Conservation (phyloP, 352 stramenopile genomes). For the Phytophthora agathidicida region DNA sequence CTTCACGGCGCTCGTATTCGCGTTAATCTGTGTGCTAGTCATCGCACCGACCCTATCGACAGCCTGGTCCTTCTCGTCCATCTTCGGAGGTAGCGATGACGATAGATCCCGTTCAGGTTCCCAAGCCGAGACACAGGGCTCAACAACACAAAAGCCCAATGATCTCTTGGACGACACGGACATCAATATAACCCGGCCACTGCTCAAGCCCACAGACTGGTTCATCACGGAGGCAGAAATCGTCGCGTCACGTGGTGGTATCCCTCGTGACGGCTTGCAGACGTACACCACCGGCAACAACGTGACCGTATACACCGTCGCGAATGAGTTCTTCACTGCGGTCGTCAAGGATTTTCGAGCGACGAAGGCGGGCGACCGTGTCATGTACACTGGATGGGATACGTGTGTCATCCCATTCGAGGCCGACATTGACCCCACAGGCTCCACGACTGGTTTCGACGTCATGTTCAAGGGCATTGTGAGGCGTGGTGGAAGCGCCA, state of each 20-base stretch:
- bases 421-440: conserved; percentile 24
- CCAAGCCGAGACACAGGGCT: neutral
- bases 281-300: conserved; percentile 42
- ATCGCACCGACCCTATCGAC: neutral
- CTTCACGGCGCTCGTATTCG: neutral
- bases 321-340: conserved; percentile 50
- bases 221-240: conserved; percentile 61
- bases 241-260: conserved; percentile 38
- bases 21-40: conserved; percentile 1
- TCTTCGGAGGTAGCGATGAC: conserved; percentile 4
- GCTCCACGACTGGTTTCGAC: conserved; percentile 30
- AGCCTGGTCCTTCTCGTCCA: conserved; percentile 14
- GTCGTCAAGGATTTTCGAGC: conserved; percentile 46
- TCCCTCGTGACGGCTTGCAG: conserved; percentile 41
- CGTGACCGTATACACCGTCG: conserved; percentile 45
- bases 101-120: conserved; percentile 4
- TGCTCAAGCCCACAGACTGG: conserved; percentile 51
- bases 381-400: conserved; percentile 57
- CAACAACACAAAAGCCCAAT: neutral
- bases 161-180: conserved; percentile 34
- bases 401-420: conserved; percentile 53
- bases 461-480: conserved; percentile 32
- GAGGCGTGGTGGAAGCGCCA: conserved; percentile 34
- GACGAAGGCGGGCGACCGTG: conserved; percentile 24
- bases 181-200: conserved; percentile 39